Base-by-base conservation (phyloP, 2,329 filamentous ascomycete species). In the Hypocrella siamensis region DNA sequence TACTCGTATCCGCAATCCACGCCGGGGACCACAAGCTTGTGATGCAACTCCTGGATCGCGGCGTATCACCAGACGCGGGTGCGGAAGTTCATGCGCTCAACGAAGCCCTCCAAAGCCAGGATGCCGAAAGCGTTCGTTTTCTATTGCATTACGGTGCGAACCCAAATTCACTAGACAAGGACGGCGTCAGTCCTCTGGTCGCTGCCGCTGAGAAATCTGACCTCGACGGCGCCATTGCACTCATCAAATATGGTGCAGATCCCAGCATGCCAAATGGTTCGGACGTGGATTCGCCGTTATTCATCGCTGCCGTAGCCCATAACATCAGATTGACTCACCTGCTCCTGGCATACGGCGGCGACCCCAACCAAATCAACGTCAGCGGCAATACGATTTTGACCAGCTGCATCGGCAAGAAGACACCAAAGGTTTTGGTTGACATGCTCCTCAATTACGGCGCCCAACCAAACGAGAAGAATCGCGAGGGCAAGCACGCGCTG, bases 161-260 rank as follows among this genome's bases (percentile, higher is more conserved):
- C 32, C 59, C 67, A n/a, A 73, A 75, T 41, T 49, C 52, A 3
- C 36, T 54, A 0, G 67, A 71, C 39, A 52, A 49, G 17, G 53
- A 63, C 14, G 63, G 64, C 17, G 43, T 62, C 21, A 67, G 64
- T 0, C 69, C 71, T 3, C 56, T 75, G 3, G 56, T 57, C 31
- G 61, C 51, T 12, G 62, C 60, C 0, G 65, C 63, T 3, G 68
- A 67, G 40, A 61, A 60, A 37, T 61, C 58, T 0, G 72, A 69
- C 44, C 46, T 68, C 26, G 66, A 69, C 16, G 71, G 64, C 3
- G 70, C 72, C 0, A 65, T 65, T 19, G 53, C 67, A 31, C 60
- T 80, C 4, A 59, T 76, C 40, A 75, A 77, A 51, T 78, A 79
- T 38, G 71, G 73, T 9, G 70, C 69, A 12, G 69, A 70, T 44